Evolutionary conservation across 2,329 filamentous ascomycete species (phyloP), one percentile per base, ranked within the genome.

Genomic region (Dothidotthia symphoricarpi): DNA sequence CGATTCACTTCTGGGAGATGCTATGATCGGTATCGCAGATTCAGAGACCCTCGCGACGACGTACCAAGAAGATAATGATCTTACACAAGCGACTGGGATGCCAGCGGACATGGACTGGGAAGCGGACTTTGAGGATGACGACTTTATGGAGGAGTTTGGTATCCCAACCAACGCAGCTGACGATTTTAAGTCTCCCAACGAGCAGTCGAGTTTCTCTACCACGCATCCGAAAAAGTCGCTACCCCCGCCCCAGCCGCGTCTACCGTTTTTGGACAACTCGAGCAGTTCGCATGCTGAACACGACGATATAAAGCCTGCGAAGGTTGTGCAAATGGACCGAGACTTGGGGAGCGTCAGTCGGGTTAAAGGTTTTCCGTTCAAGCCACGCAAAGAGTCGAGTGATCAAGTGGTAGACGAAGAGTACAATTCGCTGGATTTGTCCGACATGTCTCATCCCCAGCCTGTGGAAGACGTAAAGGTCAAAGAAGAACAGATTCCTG

Each of bases 11-110:
- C 41, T 67, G 4, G 51, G 43, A 12, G 61, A 63, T n/a, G 60
- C 49, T 14, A 50, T 67, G 46, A 34, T 64, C 8, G 63, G 61
- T 6, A 39, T 64, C 11, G 54, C 43, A 5, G 63, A 66, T 43
- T 63, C 59, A 5, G 49, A 62, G n/a, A 39, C 47, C 6, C 34
- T 64, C 28, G n/a, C 47, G 35, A 27, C 31, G 16, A 7, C 7
- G 16, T 6, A 24, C 24, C 17, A 32, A 4, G 28, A 40, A 10
- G 17, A 24, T 4, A 12, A 42, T 16, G 16, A 39, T 0, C 8
- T 13, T 31, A 14, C 29, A 31, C 11, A 16, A 22, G 6, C 16
- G 37, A 9, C 9, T 4, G 29, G 47, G 16, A 34, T 36, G 6
- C 17, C 7, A 19, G 14, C 24, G 15, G 13, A 16, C 15, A 15